A percentile compares a stretch with the other conserved stretches of the same genome.
These are phyloP conservation scores for Sequoia sempervirens DNA, from an alignment of 75 land plant species.

Conservation along the genomic window DNA sequence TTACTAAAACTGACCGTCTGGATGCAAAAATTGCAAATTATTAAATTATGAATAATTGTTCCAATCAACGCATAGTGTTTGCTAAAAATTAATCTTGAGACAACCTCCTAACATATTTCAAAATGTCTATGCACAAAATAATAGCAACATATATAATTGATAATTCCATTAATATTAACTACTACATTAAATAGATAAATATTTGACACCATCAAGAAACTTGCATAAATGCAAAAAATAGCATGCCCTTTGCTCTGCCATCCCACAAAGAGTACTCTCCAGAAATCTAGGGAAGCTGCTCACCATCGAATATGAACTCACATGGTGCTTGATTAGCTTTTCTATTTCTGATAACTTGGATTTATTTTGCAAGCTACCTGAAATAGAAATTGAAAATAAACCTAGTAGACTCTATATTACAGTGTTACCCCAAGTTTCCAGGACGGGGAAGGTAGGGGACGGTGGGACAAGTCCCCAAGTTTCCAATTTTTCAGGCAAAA, in stretches of 20 bases:
- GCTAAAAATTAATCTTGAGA: not conserved
- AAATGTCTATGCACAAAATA: not conserved
- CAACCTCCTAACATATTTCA: not conserved
- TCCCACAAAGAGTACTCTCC: not conserved
- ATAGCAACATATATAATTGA: not conserved
- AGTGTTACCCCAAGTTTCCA: no score
- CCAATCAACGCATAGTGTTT: not conserved
- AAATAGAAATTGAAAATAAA: not conserved
- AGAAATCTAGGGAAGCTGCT: not conserved
- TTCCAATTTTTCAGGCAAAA: no score
- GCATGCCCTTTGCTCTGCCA: not conserved
- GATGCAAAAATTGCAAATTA: not conserved
- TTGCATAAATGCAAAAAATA: not conserved
- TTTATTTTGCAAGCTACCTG: not conserved
- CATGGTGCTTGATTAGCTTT: not conserved
- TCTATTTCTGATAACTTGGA: not conserved
- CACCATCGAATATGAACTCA: not conserved
- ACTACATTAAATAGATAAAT: not conserved
- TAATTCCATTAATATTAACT: no score
- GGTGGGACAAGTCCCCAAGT: no score
- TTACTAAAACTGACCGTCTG: slow-evolving; percentile 63
- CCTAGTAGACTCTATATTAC: not conserved
- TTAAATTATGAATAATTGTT: not conserved
- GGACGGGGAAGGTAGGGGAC: no score
- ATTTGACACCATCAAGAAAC: not conserved